Evolutionary conservation across 2,329 filamentous ascomycete species (phyloP).

Genomic region (Pseudogymnoascus verrucosus): DNA sequence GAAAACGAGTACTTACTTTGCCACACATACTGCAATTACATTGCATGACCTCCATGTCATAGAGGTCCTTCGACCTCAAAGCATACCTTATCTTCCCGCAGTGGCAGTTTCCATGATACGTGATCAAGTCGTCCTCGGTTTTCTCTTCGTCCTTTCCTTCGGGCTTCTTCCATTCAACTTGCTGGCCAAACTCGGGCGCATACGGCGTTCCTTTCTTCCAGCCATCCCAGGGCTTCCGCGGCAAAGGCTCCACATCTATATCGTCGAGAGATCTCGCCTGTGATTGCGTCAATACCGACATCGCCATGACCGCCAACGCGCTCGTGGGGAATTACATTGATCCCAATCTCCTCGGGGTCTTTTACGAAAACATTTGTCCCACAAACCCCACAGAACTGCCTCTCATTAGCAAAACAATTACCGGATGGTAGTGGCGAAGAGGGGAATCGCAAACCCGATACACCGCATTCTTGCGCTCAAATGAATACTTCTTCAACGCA

Average conservation of each 20-base stretch:
- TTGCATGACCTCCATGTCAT: slow-evolving; percentile 15
- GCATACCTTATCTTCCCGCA: slow-evolving; percentile 21
- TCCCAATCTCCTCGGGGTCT: background rate
- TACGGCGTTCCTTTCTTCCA: background rate
- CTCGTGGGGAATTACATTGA: background rate
- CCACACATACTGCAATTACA: slow-evolving; percentile 25
- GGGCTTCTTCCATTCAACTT: background rate
- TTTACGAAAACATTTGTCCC: background rate
- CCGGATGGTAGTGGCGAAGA: background rate
- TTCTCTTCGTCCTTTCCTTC: background rate
- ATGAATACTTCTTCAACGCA: background rate
- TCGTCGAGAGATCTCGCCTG: slow-evolving; percentile 10
- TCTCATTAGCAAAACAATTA: background rate
- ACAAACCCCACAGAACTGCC: background rate
- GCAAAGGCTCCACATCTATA: slow-evolving; percentile 6
- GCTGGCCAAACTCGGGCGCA: background rate
- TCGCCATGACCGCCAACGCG: background rate
- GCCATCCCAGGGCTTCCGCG: background rate
- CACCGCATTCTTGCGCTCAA: background rate
- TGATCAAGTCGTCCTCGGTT: background rate
- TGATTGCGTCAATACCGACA: background rate
- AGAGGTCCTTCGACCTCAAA: slow-evolving; percentile 15
- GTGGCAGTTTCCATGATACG: slow-evolving; percentile 23
- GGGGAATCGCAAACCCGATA: background rate
- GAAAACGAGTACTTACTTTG: slow-evolving; percentile 12